Conservation (phyloP, 2,329 filamentous ascomycete species). For the Talaromyces sp. region DNA sequence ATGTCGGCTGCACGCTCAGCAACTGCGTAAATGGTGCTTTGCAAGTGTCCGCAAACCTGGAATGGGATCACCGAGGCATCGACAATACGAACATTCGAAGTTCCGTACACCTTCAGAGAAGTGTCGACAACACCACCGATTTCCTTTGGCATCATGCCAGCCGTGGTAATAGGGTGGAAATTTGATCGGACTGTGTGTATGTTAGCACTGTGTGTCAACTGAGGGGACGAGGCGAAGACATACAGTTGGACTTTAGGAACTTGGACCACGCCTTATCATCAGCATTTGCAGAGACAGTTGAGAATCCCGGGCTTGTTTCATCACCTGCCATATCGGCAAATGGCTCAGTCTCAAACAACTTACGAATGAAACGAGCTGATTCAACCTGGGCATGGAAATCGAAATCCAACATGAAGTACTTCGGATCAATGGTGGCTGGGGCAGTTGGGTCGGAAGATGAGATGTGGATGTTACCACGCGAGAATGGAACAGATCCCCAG, state of each 20-base stretch:
- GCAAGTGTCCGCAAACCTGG: conserved; percentile 31
- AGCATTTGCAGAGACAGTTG: conserved; percentile 23
- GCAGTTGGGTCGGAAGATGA: conserved; percentile 26
- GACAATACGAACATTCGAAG: conserved; percentile 35
- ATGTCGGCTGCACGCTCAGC: conserved; percentile 35
- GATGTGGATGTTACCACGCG: conserved; percentile 35
- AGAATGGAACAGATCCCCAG: conserved; percentile 35
- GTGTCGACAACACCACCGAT: conserved; percentile 38
- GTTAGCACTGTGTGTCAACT: neutral
- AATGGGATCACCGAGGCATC: conserved; percentile 37
- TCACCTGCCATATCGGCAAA: conserved; percentile 18
- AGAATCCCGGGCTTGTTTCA: conserved; percentile 25
- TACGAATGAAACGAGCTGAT: conserved; percentile 25
- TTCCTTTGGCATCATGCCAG: conserved; percentile 36
- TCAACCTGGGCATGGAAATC: conserved; percentile 28
- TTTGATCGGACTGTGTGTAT: conserved; percentile 27
- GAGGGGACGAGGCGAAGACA: neutral
- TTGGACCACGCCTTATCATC: conserved; percentile 24
- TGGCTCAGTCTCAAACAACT: conserved; percentile 22
- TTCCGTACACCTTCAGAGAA: conserved; percentile 36
- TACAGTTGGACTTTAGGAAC: conserved; percentile 31
- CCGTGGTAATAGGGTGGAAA: conserved; percentile 34
- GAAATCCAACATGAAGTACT: conserved; percentile 34
- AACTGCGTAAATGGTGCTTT: conserved; percentile 33
- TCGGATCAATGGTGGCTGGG: conserved; percentile 32